Base-by-base conservation (phyloP, 345 rosid species). In the Noccaea caerulescens region DNA sequence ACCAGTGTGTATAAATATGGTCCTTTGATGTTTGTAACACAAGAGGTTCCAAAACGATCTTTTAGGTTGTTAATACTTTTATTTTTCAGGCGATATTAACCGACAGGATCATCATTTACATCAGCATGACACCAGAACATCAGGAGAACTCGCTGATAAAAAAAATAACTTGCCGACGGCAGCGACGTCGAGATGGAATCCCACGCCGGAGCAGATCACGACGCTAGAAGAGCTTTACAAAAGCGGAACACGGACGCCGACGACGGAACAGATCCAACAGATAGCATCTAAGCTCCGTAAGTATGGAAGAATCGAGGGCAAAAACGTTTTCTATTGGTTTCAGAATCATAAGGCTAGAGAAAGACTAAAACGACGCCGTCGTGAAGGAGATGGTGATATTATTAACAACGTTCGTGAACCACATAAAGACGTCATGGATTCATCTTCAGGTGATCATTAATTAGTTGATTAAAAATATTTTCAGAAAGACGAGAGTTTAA, bases 271-370 rank as follows among this genome's bases (percentile, higher is more conserved):
- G 71, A 88, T 88, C 77, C 88, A 88, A 63, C 79, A 78, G 68
- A 88, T 88, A 20, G 84, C 92, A 4, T 37, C 75, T 3, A 81
- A 81, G 75, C 95, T 88, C 50, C 79, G 87, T 38, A 71, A 85
- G 76, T 88, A 81, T 60, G 95, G 95, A 5, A 84, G 69, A 76
- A 80, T 88, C 20, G 92, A 88, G 76, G 95, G 95, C 2, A 88
- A 88, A 65, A 88, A 86, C 53, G 90, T 88, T 36, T 88, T 88
- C 77, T 88, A 88, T 80, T 88, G 95, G 95, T 86, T 88, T 66
- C 95, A 88, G 58, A 88, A 88, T 53, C 95, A 86, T 54, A 88
- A 88, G 63, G 87, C 95, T 4, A 80, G 90, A 76, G 91, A 87
- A 36, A 66, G 91, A 32, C 86, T 71, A 3, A 86, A 83, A 63